Evolutionary conservation across 2,329 filamentous ascomycete genomes (phyloP), one percentile per base, ranked within the genome.

Genomic region (Trichoderma brevicompactum): DNA sequence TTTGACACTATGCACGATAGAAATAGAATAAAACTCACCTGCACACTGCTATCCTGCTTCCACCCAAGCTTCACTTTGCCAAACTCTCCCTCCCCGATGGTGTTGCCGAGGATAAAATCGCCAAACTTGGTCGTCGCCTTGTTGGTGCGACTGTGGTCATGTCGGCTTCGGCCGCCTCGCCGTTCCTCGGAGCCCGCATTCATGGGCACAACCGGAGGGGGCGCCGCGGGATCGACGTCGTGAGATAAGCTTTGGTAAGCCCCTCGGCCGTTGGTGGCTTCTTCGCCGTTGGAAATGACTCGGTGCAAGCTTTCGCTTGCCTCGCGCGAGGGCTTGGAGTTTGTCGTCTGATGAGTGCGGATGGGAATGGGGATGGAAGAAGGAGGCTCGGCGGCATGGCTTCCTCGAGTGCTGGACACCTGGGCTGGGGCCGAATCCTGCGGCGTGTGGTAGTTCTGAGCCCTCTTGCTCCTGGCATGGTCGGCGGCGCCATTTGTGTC

Each of bases 41-140:
- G 90, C 56, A 96, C 91, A 69, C 89, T 94, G 67, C 93, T 94
- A 78, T 96, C 94, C 76, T 92, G 91, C 78, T 97, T 98, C 95
- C 95, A 99, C 32, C 95, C 95, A 74, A 98, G 88, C 79, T 97
- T 98, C 72, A 99, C 95, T 77, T 99, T 99, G 70, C 95, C 95
- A 76, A 99, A 99, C 78, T 99, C 95, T 68, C 95, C 95, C 81
- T 99, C 95, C 56, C 95, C 95, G 56, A 99, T 89, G 2, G 94
- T 98, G 77, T 97, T 94, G 41, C 95, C 95, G 3, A 99, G 85
- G 67, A 96, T 92, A 78, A 98, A 99, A 69, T 97, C 93, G 67
- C 94, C 94, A 75, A 99, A 98, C 70, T 92, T 94, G 48, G 90
- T 93, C 9, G 74, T 80, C 87, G 80, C 75, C 58, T 96, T 97